Evolutionary conservation across 2,329 filamentous ascomycete species (phyloP).

Genomic region (Diaporthe nobilis): DNA sequence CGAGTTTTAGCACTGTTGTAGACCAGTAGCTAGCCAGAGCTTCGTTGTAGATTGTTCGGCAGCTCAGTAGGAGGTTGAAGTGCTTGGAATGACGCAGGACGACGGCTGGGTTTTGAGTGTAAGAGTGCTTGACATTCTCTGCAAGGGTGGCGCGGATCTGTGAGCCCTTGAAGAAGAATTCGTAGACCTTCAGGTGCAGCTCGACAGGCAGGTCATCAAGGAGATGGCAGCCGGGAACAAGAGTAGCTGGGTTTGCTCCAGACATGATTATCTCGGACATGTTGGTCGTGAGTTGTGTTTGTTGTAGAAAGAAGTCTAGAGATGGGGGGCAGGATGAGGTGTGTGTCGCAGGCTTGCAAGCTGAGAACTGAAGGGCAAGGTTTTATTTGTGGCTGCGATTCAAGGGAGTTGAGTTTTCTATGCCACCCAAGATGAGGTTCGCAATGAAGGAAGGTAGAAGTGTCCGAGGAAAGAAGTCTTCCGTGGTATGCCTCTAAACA

Average conservation of each 20-base stretch:
- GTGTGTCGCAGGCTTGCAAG: no score
- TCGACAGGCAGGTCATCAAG: neutral
- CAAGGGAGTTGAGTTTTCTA: no score
- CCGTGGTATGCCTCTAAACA: no score
- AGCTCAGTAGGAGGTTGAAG: neutral
- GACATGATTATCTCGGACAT: neutral
- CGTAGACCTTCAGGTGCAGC: neutral
- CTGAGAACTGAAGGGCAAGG: no score
- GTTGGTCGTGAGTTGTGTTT: rapidly evolving
- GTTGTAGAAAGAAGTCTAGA: no score
- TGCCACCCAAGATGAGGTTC: no score
- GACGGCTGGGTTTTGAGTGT: neutral
- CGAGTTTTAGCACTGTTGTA: neutral
- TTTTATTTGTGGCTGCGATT: no score
- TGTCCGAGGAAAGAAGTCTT: no score
- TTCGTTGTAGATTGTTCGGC: neutral
- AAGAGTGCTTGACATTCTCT: rapidly evolving
- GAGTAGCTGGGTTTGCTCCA: rapidly evolving
- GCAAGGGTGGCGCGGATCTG: neutral
- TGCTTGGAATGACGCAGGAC: neutral
- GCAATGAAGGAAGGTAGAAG: no score
- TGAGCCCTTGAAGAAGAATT: neutral
- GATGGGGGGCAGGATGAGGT: no score
- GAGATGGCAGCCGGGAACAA: neutral
- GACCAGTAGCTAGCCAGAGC: neutral